These are phyloP conservation scores for Prunus davidiana DNA, from an alignment of 306 rosid species.

Conservation along the genomic window DNA sequence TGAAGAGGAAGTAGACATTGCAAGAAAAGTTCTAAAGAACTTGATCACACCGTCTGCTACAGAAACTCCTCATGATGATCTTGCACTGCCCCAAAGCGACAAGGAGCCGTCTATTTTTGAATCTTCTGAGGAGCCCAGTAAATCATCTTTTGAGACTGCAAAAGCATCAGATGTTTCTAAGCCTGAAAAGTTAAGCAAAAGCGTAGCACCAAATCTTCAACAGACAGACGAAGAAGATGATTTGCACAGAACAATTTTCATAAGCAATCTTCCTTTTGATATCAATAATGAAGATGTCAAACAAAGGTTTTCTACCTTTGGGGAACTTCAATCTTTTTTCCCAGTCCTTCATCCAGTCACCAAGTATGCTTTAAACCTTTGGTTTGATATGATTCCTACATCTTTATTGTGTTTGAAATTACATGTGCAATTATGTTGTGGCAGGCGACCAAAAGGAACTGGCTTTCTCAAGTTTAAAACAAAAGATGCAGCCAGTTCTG, in stretches of 20 bases:
- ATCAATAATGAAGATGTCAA: constrained; percentile 68
- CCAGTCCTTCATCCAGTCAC: constrained; percentile 89
- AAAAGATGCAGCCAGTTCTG: constrained; percentile 65
- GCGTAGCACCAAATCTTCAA: constrained; percentile 35
- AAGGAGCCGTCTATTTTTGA: constrained; percentile 27
- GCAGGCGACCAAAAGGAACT: constrained; percentile 92
- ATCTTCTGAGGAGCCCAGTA: constrained; percentile 32
- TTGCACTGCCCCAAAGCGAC: constrained; percentile 29
- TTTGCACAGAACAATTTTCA: constrained; percentile 73
- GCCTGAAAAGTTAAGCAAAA: constrained; percentile 39
- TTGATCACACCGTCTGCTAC: constrained; percentile 53
- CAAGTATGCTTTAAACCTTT: constrained; percentile 47
- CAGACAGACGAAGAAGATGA: constrained; percentile 47
- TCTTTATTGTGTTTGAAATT: not conserved
- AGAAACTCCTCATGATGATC: constrained; percentile 39
- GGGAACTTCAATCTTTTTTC: constrained; percentile 73
- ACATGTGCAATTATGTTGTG: constrained; percentile 24
- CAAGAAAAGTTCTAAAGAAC: constrained; percentile 71
- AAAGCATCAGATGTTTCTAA: constrained; percentile 36
- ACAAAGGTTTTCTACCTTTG: constrained; percentile 81
- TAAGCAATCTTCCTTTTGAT: constrained; percentile 86
- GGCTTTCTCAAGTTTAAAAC: constrained; percentile 91
- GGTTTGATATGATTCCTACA: not conserved
- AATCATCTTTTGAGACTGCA: constrained; percentile 39
- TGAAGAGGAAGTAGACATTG: constrained; percentile 77